Percentiles rank a stretch among this genome's conserved stretches.
These are phyloP conservation scores for Dentipellis sp. DNA, from an alignment of 768 basidiomycete species.

Conservation along the genomic window DNA sequence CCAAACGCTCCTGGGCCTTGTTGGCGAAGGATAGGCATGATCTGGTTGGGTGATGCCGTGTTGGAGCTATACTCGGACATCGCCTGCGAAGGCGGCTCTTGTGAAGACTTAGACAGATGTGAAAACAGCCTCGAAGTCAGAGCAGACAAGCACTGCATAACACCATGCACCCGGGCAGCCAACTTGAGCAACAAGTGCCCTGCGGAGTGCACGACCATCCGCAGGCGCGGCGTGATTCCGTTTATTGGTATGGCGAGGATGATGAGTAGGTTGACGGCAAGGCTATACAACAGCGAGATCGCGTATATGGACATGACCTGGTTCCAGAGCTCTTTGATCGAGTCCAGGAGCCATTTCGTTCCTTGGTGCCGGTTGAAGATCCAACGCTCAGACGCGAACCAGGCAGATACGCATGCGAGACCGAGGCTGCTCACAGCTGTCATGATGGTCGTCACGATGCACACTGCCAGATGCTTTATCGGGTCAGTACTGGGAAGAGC, in stretches of 20 bases:
- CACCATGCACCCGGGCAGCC: not conserved
- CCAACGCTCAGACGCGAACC: conserved; percentile 68
- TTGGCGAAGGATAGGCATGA: not conserved
- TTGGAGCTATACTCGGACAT: conserved; percentile 5
- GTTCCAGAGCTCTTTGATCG: conserved; percentile 35
- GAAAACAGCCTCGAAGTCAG: conserved; percentile 1
- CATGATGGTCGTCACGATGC: conserved; percentile 65
- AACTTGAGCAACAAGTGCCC: not conserved
- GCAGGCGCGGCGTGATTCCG: not conserved
- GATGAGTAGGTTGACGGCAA: not conserved
- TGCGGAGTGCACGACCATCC: too few species aligned
- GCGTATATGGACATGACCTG: conserved; percentile 8
- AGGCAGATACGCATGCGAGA: conserved; percentile 58
- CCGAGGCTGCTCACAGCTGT: conserved; percentile 68
- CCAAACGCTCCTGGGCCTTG: conserved; percentile 4
- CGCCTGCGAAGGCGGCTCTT: not conserved
- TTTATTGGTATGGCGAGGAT: not conserved
- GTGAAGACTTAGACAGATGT: not conserved
- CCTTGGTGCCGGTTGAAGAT: conserved; percentile 54
- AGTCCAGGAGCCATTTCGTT: conserved; percentile 61
- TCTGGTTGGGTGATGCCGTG: conserved; percentile 2
- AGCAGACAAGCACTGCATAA: not conserved
- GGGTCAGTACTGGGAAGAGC: too few species aligned
- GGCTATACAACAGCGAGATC: conserved; percentile 2
- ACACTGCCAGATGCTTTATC: conserved; percentile 45